Percentiles rank a stretch among this genome's conserved stretches.
phyloP scores from a whole-genome alignment of 2,329 filamentous ascomycete species.

The Chaetothyriales sp. region DNA sequence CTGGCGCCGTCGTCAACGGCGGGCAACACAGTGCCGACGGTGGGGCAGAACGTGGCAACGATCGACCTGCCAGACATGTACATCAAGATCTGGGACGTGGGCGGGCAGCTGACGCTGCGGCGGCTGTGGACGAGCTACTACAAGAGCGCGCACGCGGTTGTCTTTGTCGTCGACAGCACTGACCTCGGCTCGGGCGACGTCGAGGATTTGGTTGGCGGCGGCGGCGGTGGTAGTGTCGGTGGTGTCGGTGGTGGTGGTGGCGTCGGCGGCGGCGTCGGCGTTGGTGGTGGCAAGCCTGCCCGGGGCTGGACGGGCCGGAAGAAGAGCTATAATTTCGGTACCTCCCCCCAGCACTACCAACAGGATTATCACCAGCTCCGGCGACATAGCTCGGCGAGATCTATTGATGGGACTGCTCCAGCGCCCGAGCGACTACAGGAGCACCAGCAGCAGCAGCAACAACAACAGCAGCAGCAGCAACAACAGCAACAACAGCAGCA shows the following conservation, averaged over 20 bases:
- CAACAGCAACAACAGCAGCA: slow-evolving; percentile 13
- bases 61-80: slow-evolving; percentile 89
- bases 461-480: too few relatives aligned
- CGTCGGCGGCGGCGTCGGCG: neutral
- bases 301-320: slow-evolving; percentile 16
- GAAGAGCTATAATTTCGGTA: slow-evolving; percentile 14
- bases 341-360: too few relatives aligned
- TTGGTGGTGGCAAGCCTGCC: slow-evolving; percentile 1
- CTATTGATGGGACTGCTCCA: too few relatives aligned
- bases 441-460: too few relatives aligned
- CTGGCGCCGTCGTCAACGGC: slow-evolving; percentile 45
- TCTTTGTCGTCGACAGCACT: slow-evolving; percentile 92
- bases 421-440: too few relatives aligned
- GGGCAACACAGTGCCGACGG: slow-evolving; percentile 82
- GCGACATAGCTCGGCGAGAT: neutral
- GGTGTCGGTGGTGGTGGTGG: neutral
- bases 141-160: slow-evolving; percentile 82
- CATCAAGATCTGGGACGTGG: slow-evolving; percentile 96
- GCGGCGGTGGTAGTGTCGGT: slow-evolving; percentile 20
- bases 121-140: slow-evolving; percentile 96
- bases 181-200: slow-evolving; percentile 66
- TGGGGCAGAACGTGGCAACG: slow-evolving; percentile 91
- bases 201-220: slow-evolving; percentile 22
- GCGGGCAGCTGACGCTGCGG: slow-evolving; percentile 77
- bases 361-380: too few relatives aligned